These are phyloP conservation scores for Phytophthora litchii DNA, from an alignment of 352 stramenopile species.

Conservation along the genomic window DNA sequence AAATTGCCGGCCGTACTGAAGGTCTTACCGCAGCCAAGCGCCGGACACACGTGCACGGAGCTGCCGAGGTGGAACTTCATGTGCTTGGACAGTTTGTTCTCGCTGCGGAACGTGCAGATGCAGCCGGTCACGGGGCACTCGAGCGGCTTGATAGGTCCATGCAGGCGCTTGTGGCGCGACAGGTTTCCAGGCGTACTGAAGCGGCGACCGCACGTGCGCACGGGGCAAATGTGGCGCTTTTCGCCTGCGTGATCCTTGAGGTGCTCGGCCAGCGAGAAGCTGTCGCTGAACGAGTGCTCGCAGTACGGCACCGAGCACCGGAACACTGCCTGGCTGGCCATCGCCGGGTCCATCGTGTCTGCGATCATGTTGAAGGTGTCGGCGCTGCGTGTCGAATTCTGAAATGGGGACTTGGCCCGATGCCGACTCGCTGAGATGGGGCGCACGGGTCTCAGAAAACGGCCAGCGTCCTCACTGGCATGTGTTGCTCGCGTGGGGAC, in stretches of 20 bases:
- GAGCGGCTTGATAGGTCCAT: conserved; percentile 55
- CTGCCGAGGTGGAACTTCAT: conserved; percentile 68
- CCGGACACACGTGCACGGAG: conserved; percentile 49
- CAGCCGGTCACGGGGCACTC: conserved; percentile 53
- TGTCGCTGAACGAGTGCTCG: conserved; percentile 35
- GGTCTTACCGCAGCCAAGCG: conserved; percentile 54
- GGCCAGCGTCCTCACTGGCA: conserved; percentile 19
- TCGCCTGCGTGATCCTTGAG: conserved; percentile 52
- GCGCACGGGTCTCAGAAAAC: conserved; percentile 34
- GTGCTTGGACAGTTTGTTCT: conserved; percentile 69
- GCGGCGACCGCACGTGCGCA: conserved; percentile 50
- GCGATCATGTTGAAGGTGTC: conserved; percentile 5
- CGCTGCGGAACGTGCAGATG: conserved; percentile 57
- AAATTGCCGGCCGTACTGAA: conserved; percentile 69
- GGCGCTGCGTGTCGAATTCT: conserved; percentile 17
- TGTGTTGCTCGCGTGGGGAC: conserved; percentile 9
- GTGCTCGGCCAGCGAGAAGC: conserved; percentile 52
- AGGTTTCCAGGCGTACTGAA: conserved; percentile 69
- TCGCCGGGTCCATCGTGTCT: conserved; percentile 3
- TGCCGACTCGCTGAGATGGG: conserved; percentile 31
- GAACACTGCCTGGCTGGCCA: conserved; percentile 20
- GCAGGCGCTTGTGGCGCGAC: conserved; percentile 63
- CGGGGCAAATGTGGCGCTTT: conserved; percentile 56
- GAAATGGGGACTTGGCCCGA: conserved; percentile 17
- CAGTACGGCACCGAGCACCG: conserved; percentile 46